Conservation (phyloP, 2,329 filamentous ascomycete genomes). For the Aspergillus calidoustus region DNA sequence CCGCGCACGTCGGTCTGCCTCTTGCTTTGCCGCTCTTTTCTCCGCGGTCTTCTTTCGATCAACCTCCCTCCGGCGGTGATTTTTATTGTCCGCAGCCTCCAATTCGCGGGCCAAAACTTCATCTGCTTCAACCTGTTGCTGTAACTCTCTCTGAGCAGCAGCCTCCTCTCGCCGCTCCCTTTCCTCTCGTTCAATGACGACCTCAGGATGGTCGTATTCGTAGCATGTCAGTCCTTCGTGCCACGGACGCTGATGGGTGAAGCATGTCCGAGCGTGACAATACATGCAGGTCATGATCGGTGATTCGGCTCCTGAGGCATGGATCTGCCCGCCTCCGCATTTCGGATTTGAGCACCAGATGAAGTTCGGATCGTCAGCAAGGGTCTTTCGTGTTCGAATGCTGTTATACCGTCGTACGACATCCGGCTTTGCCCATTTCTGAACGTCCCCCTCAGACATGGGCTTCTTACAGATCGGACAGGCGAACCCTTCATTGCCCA, state of each 20-base stretch:
- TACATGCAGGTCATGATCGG: conserved; percentile 8
- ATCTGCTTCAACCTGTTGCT: conserved; percentile 2
- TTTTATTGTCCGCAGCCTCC: not conserved
- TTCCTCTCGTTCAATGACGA: not conserved
- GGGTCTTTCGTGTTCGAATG: not conserved
- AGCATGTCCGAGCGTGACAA: conserved; percentile 5
- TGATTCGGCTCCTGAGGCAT: not conserved
- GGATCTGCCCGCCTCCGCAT: conserved; percentile 5
- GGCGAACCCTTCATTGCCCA: not conserved
- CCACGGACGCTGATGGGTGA: conserved; percentile 10
- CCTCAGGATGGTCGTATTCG: conserved; percentile 2
- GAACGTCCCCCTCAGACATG: not conserved
- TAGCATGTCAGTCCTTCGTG: conserved; percentile 6
- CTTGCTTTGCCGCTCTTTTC: not conserved
- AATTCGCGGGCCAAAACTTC: not conserved
- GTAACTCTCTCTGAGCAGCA: not conserved
- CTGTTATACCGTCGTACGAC: not conserved
- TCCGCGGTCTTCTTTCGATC: not conserved
- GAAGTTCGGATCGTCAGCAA: conserved; percentile 1
- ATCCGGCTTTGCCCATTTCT: not conserved
- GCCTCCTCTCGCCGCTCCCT: not conserved
- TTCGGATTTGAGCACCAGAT: conserved; percentile 7
- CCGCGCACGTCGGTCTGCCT: not conserved
- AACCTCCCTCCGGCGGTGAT: not conserved
- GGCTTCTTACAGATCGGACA: conserved; percentile 3